Evolutionary conservation across 345 rosid genomes (phyloP), one percentile per base, ranked within the genome.

Genomic region (Rhodomyrtus tomentosa): DNA sequence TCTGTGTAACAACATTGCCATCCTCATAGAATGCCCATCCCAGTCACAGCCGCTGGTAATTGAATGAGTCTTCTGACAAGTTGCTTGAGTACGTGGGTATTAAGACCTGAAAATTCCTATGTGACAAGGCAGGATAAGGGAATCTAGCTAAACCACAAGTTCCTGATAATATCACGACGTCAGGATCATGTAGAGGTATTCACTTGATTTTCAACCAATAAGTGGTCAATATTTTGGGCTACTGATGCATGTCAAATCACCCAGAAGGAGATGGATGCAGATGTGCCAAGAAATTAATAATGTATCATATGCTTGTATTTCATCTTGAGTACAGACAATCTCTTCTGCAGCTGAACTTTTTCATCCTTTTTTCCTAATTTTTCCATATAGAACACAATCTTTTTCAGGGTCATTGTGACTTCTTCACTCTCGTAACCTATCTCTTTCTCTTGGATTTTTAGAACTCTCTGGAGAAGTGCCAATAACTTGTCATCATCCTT

Each of bases 401-500:
- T 96, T 68, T 94, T 93, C 53, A 96, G 93, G 7, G 98, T 93
- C 24, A 82, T 72, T 86, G 95, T 88, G 73, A 93, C 89, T 86
- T 94, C 95, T 90, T 92, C 91, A 52, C 95, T 91, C 82, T 93
- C 95, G 24, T 81, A 32, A 8, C 98, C 98, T 42, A 93, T 92
- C 89, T 91, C 95, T 87, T 62, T 89, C 90, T 96, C 98, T 89
- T 93, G 95, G 82, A 96, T 96, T 83, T 85, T 89, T 89, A 96
- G 45, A 81, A 96, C 94, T 85, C 94, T 91, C 89, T 90, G 86
- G 22, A 96, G 90, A 81, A 90, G 87, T 48, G 86, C 90, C 59
- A 95, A 84, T 84, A 93, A 50, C 81, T 91, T 88, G 1, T 83
- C 83, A 52, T 91, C 92, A 7, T 87, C 90, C 87, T 90, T 91